phyloP scores from a whole-genome alignment of 2,329 filamentous ascomycete genomes.

The Beauveria bassiana region DNA sequence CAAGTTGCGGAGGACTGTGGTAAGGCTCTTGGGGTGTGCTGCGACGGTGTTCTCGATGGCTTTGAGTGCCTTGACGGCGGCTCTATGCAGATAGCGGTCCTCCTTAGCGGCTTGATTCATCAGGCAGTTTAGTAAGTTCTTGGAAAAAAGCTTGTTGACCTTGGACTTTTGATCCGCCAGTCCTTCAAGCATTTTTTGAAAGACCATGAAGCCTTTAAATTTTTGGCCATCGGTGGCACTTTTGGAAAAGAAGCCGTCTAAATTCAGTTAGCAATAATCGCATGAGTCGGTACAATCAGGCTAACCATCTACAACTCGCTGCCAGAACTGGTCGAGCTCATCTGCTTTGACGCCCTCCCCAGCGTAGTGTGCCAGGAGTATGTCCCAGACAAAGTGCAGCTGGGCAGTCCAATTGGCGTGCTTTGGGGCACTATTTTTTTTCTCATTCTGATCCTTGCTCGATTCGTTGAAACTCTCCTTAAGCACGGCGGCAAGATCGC shows the following conservation, averaged over 20 bases:
- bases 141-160: slow-evolving; percentile 62
- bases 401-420: slow-evolving; percentile 73
- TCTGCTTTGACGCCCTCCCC: slow-evolving; percentile 30
- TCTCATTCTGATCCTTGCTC: slow-evolving; percentile 34
- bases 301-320: slow-evolving; percentile 76
- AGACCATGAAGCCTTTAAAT: slow-evolving; percentile 83
- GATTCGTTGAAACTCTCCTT: slow-evolving; percentile 61
- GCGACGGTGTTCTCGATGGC: slow-evolving; percentile 59
- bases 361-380: slow-evolving; percentile 56
- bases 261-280: slow-evolving; percentile 17
- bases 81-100: slow-evolving; percentile 71
- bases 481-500: slow-evolving; percentile 65
- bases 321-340: slow-evolving; percentile 74
- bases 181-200: slow-evolving; percentile 63
- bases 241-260: slow-evolving; percentile 76
- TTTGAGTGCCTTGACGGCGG: slow-evolving; percentile 69
- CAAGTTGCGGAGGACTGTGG: slow-evolving; percentile 57
- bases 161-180: slow-evolving; percentile 38
- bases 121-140: slow-evolving; percentile 73
- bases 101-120: slow-evolving; percentile 75
- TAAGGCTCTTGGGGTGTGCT: slow-evolving; percentile 49
- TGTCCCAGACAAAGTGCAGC: slow-evolving; percentile 80
- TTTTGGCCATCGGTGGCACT: slow-evolving; percentile 82
- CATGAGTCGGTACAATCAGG: slow-evolving; percentile 13
- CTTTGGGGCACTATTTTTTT: slow-evolving; percentile 37